Base-by-base conservation (phyloP, 2,329 filamentous ascomycete species). In the Dothistroma septosporum region DNA sequence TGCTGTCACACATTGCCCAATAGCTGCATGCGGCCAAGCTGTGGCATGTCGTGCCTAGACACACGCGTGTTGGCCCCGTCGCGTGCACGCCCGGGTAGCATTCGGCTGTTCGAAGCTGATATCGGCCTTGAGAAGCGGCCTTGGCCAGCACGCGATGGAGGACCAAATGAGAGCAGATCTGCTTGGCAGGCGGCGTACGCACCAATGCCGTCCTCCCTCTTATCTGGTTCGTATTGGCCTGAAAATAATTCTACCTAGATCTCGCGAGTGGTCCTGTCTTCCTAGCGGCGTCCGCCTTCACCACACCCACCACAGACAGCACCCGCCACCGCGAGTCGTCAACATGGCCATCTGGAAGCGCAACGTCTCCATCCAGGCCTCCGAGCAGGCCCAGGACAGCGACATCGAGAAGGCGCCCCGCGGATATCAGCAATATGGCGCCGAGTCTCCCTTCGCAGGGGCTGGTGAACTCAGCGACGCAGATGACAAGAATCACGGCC, bases 401-500 rank as follows among this genome's bases (percentile, higher is more conserved):
- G 62, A 61, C 48, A 57, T 37, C 47, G 60, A 66, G 56, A 68
- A 68, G 48, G 47, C 50, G 33, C 57, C 64, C 16, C 61, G 66
- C 58, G 57, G 61, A 22, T 61, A 64, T 55, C 55, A 65, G 55
- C 61, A 62, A 21, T 59, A 66, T 62, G 65, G 58, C 32, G 16
- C 54, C 10, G 61, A 54, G 22, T 57, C 48, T 16, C 57, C 65
- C 14, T 57, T 59, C 32, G 50, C 58, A 9, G 59, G 64, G 22
- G 61, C 47, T 10, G 63, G 61, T 19, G 41, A 57, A n/a, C 66
- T 69, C 58, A 63, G 60, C 55, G 68, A 70, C 31, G 64, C 69
- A 7, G 55, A 52, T 7, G 66, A 69, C 52, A 41, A 55, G 14
- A 33, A 57, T 48, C 67, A 72, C 59, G 70, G 78, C 62, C 74